These are phyloP conservation scores for Metschnikowia corniflorae DNA, from an alignment of 805 yeast species.

Conservation along the genomic window DNA sequence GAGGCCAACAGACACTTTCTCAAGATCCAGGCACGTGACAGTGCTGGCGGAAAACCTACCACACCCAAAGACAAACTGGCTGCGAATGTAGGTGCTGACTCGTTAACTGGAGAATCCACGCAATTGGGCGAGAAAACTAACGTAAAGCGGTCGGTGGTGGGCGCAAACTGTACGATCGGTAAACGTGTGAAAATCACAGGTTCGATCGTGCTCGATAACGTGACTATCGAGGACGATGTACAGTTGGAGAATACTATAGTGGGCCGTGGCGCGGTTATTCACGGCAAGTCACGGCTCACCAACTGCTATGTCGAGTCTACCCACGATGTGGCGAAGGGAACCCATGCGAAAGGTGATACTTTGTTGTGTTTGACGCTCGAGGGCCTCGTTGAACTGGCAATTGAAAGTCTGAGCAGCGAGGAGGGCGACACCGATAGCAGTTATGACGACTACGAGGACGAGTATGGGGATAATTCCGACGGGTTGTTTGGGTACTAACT, in stretches of 20 bases:
- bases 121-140: constrained; percentile 75
- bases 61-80: constrained; percentile 47
- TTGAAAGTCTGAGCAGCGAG: constrained; percentile 41
- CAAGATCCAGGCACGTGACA: constrained; percentile 54
- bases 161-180: constrained; percentile 72
- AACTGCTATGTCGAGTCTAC: constrained; percentile 86
- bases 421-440: constrained; percentile 36
- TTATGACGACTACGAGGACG: constrained; percentile 44
- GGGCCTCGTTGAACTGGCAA: constrained; percentile 34
- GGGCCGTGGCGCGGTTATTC: constrained; percentile 66
- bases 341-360: constrained; percentile 56
- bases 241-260: constrained; percentile 82
- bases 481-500: constrained; percentile 47
- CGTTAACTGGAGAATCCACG: constrained; percentile 68
- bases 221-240: constrained; percentile 72
- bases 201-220: constrained; percentile 71
- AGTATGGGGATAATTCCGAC: constrained; percentile 56
- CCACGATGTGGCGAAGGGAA: constrained; percentile 59
- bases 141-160: constrained; percentile 82
- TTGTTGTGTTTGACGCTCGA: constrained; percentile 42
- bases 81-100: constrained; percentile 85
- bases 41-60: constrained; percentile 23
- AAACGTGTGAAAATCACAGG: constrained; percentile 86
- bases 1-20: constrained; percentile 83
- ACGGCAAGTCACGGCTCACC: constrained; percentile 59